Base-by-base conservation (phyloP, 495 filamentous ascomycete species). In the Penicillium herquei region DNA sequence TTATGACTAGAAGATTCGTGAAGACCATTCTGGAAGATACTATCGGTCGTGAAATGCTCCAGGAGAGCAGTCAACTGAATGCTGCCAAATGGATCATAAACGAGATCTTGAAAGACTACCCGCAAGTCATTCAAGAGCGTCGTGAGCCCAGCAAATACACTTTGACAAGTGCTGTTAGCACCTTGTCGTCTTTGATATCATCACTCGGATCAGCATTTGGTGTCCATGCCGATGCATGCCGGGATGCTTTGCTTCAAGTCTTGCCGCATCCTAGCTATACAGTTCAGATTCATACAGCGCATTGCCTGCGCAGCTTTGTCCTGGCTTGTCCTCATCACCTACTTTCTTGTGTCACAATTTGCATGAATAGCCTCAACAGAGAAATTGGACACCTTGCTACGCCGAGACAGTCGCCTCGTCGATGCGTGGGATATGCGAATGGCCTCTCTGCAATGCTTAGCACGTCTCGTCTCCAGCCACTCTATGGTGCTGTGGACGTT, bases 261-360 rank as follows among this genome's bases (percentile, higher is more conserved):
- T 76, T 98, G 3, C 88, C 96, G 61, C 95, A 99, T 66, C 91
- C 92, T 3, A 98, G 89, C 72, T 98, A 97, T 65, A 92, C 91
- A 7, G 92, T 99, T 7, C 94, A 98, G 67, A 83, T 98, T 2
- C 86, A 93, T 61, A 87, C 90, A 1, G 88, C 94, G 31, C 82
- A 87, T 60, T 95, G 91, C 61, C 71, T 98, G 50, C 91, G 92
- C 47, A 84, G 79, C 7, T 96, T 98, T 63, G 87, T 96, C 6
- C 75, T 96, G 49, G 91, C 91, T 4, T 96, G 90, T 61, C 94
- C 94, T 7, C 86, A 94, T 63, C 92, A 98, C 64, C 82, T 99
- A 21, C 73, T 98, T 16, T 89, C 90, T 5, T 96, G 92, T 59
- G 84, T 96, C 18, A 96, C 92, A 4, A 89, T 98, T 33, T 96